Evolutionary conservation across 441 rosid genomes (phyloP), one percentile per base, ranked within the genome.

Genomic region (Syzygium malaccense): DNA sequence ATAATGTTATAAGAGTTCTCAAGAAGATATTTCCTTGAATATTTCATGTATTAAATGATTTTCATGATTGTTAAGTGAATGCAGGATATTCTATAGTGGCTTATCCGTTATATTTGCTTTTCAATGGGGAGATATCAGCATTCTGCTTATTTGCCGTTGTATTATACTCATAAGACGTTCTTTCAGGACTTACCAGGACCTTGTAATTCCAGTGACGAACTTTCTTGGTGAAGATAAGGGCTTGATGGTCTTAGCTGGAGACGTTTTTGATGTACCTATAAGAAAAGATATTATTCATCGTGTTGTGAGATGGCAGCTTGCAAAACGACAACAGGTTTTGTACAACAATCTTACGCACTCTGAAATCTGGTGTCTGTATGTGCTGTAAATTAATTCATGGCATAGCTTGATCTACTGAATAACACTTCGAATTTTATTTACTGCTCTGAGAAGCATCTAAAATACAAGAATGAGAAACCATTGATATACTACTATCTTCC

Each of bases 271-370:
- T 93, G 96, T 95, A 86, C 97, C 99, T n/a, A 93, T 97, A 55
- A 93, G 98, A 91, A 97, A 98, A 93, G 98, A 98, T 92, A 95
- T 98, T 71, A 88, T 98, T 89, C 99, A 96, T 89, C 93, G 96
- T 88, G 99, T 98, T 54, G 98, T 96, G 78, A 90, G 91, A 91
- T 98, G 98, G 98, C 99, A 97, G 93, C 99, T 96, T 90, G 97
- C 99, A 14, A 98, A 98, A 91, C 93, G 97, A 85, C 98, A 96
- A 89, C 98, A 97, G 98, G 98, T 97, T 75, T 41, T 75, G 83
- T 41, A 48, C 53, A 6, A 75, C 15, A 41, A 75, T 23, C 51
- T 75, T 25, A 23, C 2, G 18, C 83, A 75, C 53, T 75, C 26
- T 75, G 15, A 75, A 75, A 41, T 12, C n/a, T 41, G 83, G 48